phyloP scores from a whole-genome alignment of 1,139 yeast species.

The Scheffersomyces stambukii region DNA sequence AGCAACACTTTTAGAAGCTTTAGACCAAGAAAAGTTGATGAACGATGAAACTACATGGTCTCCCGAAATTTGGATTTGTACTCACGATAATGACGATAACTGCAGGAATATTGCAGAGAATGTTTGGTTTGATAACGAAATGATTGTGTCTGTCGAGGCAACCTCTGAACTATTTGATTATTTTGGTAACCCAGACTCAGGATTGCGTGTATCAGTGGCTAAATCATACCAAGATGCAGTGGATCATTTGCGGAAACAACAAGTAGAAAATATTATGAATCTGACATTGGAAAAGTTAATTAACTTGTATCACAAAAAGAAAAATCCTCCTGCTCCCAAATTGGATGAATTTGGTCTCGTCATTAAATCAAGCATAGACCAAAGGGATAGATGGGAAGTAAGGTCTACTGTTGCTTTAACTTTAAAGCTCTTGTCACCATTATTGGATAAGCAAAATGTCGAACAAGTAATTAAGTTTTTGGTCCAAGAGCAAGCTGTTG shows the following conservation, averaged over 20 bases:
- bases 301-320: constrained; percentile 52
- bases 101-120: constrained; percentile 68
- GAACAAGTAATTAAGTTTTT: constrained; percentile 54
- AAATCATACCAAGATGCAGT: constrained; percentile 39
- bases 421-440: constrained; percentile 53
- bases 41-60: constrained; percentile 50
- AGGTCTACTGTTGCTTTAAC: constrained; percentile 79
- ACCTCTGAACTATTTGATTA: constrained; percentile 44
- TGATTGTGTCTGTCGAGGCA: constrained; percentile 42
- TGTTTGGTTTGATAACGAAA: constrained; percentile 79
- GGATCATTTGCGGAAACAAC: constrained; percentile 19
- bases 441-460: constrained; percentile 37
- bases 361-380: constrained; percentile 55
- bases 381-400: constrained; percentile 76
- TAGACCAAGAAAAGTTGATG: constrained; percentile 85
- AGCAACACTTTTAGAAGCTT: constrained; percentile 70
- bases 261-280: too few species aligned
- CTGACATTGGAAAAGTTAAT: constrained; percentile 46
- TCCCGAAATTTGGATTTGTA: constrained; percentile 80
- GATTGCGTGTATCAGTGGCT: constrained; percentile 65
- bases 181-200: constrained; percentile 54
- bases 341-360: constrained; percentile 78
- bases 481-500: constrained; percentile 59
- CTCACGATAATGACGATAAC: constrained; percentile 66
- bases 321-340: constrained; percentile 73